Percentiles rank a stretch among this genome's conserved stretches.
These are phyloP conservation scores for Saccharomyces hybrid DNA, from an alignment of 1,139 yeast species.

Conservation along the genomic window DNA sequence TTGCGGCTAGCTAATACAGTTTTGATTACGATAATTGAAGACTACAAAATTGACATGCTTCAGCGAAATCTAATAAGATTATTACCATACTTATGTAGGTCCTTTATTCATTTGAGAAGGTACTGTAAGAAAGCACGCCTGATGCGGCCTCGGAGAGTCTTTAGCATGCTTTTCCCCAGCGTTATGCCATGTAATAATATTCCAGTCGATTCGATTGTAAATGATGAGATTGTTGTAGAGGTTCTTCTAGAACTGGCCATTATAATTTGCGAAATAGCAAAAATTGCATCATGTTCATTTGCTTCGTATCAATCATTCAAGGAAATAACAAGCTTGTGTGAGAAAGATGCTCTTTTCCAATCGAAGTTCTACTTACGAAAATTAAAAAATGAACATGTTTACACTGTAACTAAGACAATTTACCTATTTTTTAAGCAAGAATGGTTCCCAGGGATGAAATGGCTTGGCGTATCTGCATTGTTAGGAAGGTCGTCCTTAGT, in stretches of 20 bases:
- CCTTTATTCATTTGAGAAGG: slow-evolving; percentile 48
- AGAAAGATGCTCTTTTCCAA: slow-evolving; percentile 36
- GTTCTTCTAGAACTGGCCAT: slow-evolving; percentile 61
- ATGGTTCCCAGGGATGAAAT: slow-evolving; percentile 58
- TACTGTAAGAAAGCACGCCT: slow-evolving; percentile 45
- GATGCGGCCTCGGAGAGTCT: slow-evolving; percentile 54
- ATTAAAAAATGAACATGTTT: slow-evolving; percentile 31
- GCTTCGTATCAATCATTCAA: slow-evolving; percentile 43
- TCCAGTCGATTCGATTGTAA: slow-evolving; percentile 69
- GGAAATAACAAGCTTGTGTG: slow-evolving; percentile 35
- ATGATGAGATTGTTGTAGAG: slow-evolving; percentile 66
- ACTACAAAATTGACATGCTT: slow-evolving; percentile 24
- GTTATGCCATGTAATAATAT: slow-evolving; percentile 56
- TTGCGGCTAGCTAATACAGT: slow-evolving; percentile 52
- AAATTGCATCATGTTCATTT: slow-evolving; percentile 42
- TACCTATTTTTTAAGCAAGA: slow-evolving; percentile 51
- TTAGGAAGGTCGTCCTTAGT: slow-evolving; percentile 54
- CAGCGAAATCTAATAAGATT: slow-evolving; percentile 45
- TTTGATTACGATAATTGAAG: slow-evolving; percentile 33
- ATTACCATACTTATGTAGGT: slow-evolving; percentile 45
- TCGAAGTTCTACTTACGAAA: slow-evolving; percentile 27
- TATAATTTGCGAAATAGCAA: slow-evolving; percentile 50
- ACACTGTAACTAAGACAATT: slow-evolving; percentile 42
- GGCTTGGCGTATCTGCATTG: slow-evolving; percentile 62
- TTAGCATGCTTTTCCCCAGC: slow-evolving; percentile 61